phyloP scores from a whole-genome alignment of 495 filamentous ascomycete genomes.

The Daldinia concentrica region DNA sequence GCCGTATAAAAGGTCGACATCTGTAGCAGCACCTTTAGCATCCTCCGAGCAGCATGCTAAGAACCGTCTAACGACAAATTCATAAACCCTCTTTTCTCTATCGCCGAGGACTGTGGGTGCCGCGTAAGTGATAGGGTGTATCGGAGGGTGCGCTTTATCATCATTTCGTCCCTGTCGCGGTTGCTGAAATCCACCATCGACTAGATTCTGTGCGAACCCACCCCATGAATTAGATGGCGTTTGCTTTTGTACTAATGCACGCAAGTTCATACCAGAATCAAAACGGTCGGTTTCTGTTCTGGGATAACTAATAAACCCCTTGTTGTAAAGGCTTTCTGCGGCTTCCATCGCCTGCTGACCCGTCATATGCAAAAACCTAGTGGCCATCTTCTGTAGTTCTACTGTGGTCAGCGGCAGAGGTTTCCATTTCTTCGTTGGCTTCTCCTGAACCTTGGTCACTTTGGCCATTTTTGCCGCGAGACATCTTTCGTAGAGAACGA shows the following conservation, averaged over 20 bases:
- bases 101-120: slow-evolving; percentile 68
- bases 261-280: slow-evolving; percentile 87
- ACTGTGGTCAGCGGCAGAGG: slow-evolving; percentile 94
- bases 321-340: slow-evolving; percentile 90
- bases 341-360: slow-evolving; percentile 88
- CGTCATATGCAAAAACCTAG: slow-evolving; percentile 81
- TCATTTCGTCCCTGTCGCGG: slow-evolving; percentile 87
- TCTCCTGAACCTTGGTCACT: slow-evolving; percentile 84
- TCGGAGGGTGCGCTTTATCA: slow-evolving; percentile 96
- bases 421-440: slow-evolving; percentile 93
- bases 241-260: slow-evolving; percentile 83
- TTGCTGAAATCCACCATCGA: slow-evolving; percentile 80
- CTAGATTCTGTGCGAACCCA: slow-evolving; percentile 78
- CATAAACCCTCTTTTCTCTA: slow-evolving; percentile 81
- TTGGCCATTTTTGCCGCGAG: slow-evolving; percentile 77
- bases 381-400: slow-evolving; percentile 98
- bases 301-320: slow-evolving; percentile 96
- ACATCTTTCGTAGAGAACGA: slow-evolving; percentile 86
- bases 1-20: slow-evolving; percentile 86
- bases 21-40: slow-evolving; percentile 82
- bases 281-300: slow-evolving; percentile 98
- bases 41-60: slow-evolving; percentile 97
- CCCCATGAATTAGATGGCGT: slow-evolving; percentile 80
- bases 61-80: slow-evolving; percentile 93
- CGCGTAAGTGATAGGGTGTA: slow-evolving; percentile 89